Percentiles rank a stretch among this genome's conserved stretches.
phyloP scores from a whole-genome alignment of 2,329 filamentous ascomycete genomes.

The Akanthomyces muscarius region DNA sequence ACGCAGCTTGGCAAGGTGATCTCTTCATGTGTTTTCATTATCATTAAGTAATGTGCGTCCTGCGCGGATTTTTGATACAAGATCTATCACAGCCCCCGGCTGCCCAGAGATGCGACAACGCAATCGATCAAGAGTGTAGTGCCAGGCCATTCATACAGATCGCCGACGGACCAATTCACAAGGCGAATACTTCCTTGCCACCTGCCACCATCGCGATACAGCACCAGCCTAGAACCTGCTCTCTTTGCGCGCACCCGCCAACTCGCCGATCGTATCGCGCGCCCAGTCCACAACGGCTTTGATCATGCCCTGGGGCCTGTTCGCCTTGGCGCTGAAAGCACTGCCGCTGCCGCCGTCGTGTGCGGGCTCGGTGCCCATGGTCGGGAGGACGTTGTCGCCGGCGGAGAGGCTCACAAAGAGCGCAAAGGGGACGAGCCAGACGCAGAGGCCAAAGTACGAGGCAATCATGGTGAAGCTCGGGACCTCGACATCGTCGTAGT shows the following conservation, averaged over 20 bases:
- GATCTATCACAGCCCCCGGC: neutral
- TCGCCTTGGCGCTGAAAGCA: constrained; percentile 22
- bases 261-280: constrained; percentile 48
- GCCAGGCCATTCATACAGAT: neutral
- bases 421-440: constrained; percentile 94
- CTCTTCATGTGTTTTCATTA: constrained; percentile 12
- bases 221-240: constrained; percentile 20
- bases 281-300: constrained; percentile 61
- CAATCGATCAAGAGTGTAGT: neutral
- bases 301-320: constrained; percentile 59
- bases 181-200: neutral
- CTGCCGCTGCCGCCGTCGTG: constrained; percentile 41
- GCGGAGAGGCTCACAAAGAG: constrained; percentile 93
- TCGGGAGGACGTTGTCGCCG: constrained; percentile 90
- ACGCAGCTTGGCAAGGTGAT: neutral
- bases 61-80: constrained; percentile 12
- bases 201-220: neutral
- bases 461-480: constrained; percentile 93
- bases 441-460: constrained; percentile 91
- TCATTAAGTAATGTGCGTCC: constrained; percentile 16
- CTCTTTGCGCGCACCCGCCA: constrained; percentile 31
- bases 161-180: neutral
- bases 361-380: constrained; percentile 68
- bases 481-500: constrained; percentile 59
- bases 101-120: neutral